phyloP scores from a whole-genome alignment of 192 early-diverging fungal genomes.

The Diversispora eburnea region DNA sequence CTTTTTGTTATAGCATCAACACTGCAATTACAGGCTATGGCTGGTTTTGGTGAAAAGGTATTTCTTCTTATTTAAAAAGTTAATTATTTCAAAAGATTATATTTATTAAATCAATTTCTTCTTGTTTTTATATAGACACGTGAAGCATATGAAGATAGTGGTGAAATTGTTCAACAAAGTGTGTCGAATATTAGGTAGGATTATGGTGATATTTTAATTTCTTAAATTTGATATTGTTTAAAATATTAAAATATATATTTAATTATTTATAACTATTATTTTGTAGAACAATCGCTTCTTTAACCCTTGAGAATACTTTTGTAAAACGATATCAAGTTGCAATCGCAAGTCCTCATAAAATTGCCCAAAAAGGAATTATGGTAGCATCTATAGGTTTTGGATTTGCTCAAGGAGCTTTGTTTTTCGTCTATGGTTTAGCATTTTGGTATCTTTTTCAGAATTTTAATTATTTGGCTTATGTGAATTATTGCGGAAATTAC shows the following conservation, averaged over 20 bases:
- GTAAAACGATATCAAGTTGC: slow-evolving; percentile 54
- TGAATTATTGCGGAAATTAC: too few species aligned
- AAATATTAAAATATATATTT: too few species aligned
- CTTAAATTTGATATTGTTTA: too few species aligned
- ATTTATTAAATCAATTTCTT: too few species aligned
- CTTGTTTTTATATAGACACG: slow-evolving; percentile 41
- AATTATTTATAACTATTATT: too few species aligned
- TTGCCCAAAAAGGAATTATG: slow-evolving; percentile 59
- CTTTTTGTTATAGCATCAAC: too few species aligned
- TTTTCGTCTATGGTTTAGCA: slow-evolving; percentile 70
- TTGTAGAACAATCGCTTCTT: slow-evolving; percentile 63
- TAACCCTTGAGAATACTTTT: slow-evolving; percentile 71
- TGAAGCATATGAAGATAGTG: slow-evolving; percentile 68
- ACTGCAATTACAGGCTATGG: too few species aligned
- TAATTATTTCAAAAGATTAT: not conserved
- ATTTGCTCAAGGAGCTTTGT: slow-evolving; percentile 62
- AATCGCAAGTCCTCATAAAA: slow-evolving; percentile 62
- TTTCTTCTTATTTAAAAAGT: not conserved
- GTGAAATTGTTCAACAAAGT: slow-evolving; percentile 80
- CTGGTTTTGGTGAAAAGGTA: too few species aligned
- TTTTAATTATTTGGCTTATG: too few species aligned
- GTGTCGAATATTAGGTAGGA: slow-evolving; percentile 66
- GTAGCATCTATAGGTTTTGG: slow-evolving; percentile 68
- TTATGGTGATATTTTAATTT: too few species aligned
- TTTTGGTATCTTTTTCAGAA: slow-evolving; percentile 49